Base-by-base conservation (phyloP, 1,139 yeast genomes). In the Kurtzmaniella natalensis region DNA sequence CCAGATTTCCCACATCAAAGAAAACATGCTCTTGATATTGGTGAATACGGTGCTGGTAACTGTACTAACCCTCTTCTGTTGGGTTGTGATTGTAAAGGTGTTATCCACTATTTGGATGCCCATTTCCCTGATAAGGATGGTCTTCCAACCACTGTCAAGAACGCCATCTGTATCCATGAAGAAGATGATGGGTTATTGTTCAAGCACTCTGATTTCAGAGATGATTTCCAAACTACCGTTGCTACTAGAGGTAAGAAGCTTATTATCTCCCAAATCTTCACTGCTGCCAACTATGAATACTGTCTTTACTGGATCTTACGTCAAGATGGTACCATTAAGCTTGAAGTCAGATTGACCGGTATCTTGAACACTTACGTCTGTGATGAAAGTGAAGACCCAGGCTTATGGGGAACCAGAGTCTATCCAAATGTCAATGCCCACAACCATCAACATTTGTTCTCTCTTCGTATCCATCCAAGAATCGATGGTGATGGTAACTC, bases 51-150 rank as follows among this genome's bases (percentile, higher is more conserved):
- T 62, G 89, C 88, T 44, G 94, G 94, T 49, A 76, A 78, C 65
- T 78, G 83, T 78, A 78, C 94, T 34, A 83, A 83, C 59, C 85
- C 89, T 27, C 69, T 83, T 46, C 64, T 84, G 16, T 69, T 83
- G 37, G 92, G 92, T 23, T 83, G 94, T 57, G 94, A 83, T 57
- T 83, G 94, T 64, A 81, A 82, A 56, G 94, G 92, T 51, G 87
- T 78, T 31, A 83, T 83, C 47, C 88, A 83, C 55, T 83, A 83
- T 61, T 56, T 83, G 60, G 89, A 82, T 58, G 89, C 85, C 18
- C 79, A 77, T 57, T 79, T 81, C 52, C 71, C 80, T 31, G 78
- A 76, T 56, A 73, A 76, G 54, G 57, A 64, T 9, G 94, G 94
- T 51, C 79, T 74, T 21, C 78, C 88, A 36, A 62, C 78, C 44